phyloP scores from a whole-genome alignment of 2,329 filamentous ascomycete genomes.

The Claviceps citrina region DNA sequence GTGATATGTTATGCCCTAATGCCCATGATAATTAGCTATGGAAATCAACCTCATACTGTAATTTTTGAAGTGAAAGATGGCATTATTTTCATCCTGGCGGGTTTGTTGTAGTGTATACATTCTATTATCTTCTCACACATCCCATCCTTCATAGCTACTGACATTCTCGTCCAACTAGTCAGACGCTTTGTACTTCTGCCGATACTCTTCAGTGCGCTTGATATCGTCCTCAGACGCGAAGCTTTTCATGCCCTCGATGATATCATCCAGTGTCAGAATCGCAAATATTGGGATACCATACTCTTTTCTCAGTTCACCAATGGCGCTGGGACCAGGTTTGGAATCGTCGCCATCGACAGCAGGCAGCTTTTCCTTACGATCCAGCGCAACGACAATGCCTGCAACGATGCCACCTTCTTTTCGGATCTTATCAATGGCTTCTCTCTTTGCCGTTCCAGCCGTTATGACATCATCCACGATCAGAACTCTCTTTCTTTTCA shows the following conservation, averaged over 20 bases:
- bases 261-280: conserved; percentile 72
- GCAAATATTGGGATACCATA: conserved; percentile 70
- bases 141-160: neutral
- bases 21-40: neutral
- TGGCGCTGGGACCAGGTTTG: conserved; percentile 59
- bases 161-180: conserved; percentile 22
- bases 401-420: conserved; percentile 71
- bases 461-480: conserved; percentile 97
- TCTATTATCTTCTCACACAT: neutral
- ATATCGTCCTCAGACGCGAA: conserved; percentile 48
- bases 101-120: neutral
- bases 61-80: no score
- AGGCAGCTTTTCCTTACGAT: conserved; percentile 72
- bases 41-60: neutral
- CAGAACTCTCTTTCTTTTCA: conserved; percentile 73
- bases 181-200: conserved; percentile 45
- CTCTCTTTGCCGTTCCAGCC: conserved; percentile 82
- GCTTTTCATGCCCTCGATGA: conserved; percentile 53
- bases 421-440: conserved; percentile 79
- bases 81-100: no score
- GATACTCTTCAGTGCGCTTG: conserved; percentile 57
- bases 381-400: conserved; percentile 77
- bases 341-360: conserved; percentile 48
- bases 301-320: conserved; percentile 72
- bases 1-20: neutral